A percentile compares a stretch with the other conserved stretches of the same genome.
phyloP scores from a whole-genome alignment of 2,329 filamentous ascomycete species.

The Lecanicillium sp. region DNA sequence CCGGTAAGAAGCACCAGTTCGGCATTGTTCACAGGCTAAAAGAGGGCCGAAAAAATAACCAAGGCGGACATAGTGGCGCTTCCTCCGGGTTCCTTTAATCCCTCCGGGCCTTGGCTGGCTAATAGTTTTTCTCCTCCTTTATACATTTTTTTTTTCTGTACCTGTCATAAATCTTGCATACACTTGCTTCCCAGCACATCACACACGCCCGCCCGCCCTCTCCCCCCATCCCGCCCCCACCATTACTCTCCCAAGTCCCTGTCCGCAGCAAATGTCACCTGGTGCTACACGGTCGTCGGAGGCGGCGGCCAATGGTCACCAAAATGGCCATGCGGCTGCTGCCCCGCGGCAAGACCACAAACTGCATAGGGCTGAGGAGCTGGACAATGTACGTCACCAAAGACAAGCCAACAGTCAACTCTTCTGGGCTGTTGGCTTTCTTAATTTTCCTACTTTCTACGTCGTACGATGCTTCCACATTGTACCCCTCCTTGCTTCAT shows the following conservation, averaged over 20 bases:
- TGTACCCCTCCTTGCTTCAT: too few relatives aligned
- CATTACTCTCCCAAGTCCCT: too few relatives aligned
- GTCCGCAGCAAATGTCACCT: constrained; percentile 5
- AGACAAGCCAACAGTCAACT: constrained; percentile 45
- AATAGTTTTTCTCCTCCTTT: not conserved
- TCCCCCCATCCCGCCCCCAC: too few relatives aligned
- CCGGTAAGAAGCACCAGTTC: too few relatives aligned
- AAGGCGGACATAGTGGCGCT: too few relatives aligned
- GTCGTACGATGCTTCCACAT: too few relatives aligned
- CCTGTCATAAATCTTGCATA: not conserved
- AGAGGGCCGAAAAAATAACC: too few relatives aligned
- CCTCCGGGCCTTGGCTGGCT: too few relatives aligned
- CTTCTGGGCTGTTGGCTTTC: constrained; percentile 44
- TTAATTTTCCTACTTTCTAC: constrained; percentile 12
- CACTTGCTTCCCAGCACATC: not conserved
- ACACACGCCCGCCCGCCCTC: too few relatives aligned
- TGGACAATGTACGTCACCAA: constrained; percentile 40
- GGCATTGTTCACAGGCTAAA: too few relatives aligned
- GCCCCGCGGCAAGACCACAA: not conserved
- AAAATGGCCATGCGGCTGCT: constrained; percentile 4
- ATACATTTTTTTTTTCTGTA: not conserved
- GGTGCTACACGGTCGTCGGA: not conserved
- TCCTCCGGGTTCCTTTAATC: too few relatives aligned
- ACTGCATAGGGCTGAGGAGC: constrained; percentile 16
- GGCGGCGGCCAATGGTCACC: constrained; percentile 1